These are phyloP conservation scores for Nakataea oryzae DNA, from an alignment of 2,329 filamentous ascomycete genomes.

Conservation along the genomic window DNA sequence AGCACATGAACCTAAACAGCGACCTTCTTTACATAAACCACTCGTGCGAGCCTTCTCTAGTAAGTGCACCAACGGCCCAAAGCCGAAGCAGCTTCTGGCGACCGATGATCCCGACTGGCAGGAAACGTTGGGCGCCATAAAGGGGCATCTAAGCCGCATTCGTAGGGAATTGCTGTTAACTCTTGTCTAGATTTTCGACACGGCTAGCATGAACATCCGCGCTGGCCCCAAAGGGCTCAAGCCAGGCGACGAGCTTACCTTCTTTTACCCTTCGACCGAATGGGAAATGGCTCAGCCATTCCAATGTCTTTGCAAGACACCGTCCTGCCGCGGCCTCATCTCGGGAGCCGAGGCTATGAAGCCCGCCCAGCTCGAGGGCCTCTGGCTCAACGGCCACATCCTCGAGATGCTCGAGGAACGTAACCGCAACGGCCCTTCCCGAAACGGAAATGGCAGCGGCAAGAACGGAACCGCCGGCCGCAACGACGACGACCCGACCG, in stretches of 20 bases:
- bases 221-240: conserved; percentile 45
- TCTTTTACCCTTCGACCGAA: conserved; percentile 69
- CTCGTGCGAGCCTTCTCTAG: conserved; percentile 55
- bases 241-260: conserved; percentile 50
- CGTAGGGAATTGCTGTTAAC: background rate
- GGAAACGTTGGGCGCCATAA: no score
- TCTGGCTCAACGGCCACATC: conserved; percentile 55
- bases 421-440: conserved; percentile 7
- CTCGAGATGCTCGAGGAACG: conserved; percentile 36
- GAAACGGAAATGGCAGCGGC: conserved; percentile 11
- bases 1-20: conserved; percentile 53
- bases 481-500: conserved; percentile 23
- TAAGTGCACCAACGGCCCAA: conserved; percentile 28
- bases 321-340: conserved; percentile 50
- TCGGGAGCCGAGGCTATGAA: conserved; percentile 52
- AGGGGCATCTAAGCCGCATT: background rate
- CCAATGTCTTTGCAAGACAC: conserved; percentile 49
- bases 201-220: conserved; percentile 42
- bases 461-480: background rate
- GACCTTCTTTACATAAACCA: conserved; percentile 60
- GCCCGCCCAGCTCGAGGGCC: conserved; percentile 38
- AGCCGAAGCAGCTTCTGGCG: no score
- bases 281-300: conserved; percentile 67
- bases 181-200: conserved; percentile 46
- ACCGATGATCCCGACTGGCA: no score